phyloP scores from a whole-genome alignment of 2,329 filamentous ascomycete genomes.

The Ascochyta koolunga region DNA sequence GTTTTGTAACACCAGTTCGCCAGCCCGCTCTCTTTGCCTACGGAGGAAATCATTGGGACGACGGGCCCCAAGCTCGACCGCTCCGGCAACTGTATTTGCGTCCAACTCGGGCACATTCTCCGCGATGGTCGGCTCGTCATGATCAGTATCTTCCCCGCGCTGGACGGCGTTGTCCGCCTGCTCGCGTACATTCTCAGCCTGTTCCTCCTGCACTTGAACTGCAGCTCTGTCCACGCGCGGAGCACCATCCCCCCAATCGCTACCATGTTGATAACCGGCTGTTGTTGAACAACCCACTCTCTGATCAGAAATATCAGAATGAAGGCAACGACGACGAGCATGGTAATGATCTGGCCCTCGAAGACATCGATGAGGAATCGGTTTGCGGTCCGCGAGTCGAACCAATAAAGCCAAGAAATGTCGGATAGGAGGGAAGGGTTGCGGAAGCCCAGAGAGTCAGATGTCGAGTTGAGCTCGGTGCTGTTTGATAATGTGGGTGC shows the following conservation, averaged over 20 bases:
- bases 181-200: conserved; percentile 16
- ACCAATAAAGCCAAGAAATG: conserved; percentile 58
- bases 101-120: neutral
- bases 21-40: conserved; percentile 8
- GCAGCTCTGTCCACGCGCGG: conserved; percentile 27
- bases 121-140: neutral
- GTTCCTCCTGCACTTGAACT: conserved; percentile 33
- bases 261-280: conserved; percentile 85
- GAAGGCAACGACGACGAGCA: conserved; percentile 89
- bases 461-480: conserved; percentile 37
- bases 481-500: conserved; percentile 28
- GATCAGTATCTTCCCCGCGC: conserved; percentile 12
- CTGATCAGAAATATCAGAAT: conserved; percentile 96
- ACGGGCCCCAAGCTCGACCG: conserved; percentile 5
- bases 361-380: conserved; percentile 79
- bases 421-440: conserved; percentile 60
- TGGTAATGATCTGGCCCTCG: conserved; percentile 92
- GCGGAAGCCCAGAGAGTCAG: conserved; percentile 27
- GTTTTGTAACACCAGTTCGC: conserved; percentile 11
- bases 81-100: conserved; percentile 8
- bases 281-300: conserved; percentile 98
- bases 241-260: conserved; percentile 43
- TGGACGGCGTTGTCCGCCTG: conserved; percentile 12
- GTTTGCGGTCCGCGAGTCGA: conserved; percentile 71
- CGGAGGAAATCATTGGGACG: conserved; percentile 6